Base-by-base conservation (phyloP, 345 rosid species). In the Adansonia digitata region DNA sequence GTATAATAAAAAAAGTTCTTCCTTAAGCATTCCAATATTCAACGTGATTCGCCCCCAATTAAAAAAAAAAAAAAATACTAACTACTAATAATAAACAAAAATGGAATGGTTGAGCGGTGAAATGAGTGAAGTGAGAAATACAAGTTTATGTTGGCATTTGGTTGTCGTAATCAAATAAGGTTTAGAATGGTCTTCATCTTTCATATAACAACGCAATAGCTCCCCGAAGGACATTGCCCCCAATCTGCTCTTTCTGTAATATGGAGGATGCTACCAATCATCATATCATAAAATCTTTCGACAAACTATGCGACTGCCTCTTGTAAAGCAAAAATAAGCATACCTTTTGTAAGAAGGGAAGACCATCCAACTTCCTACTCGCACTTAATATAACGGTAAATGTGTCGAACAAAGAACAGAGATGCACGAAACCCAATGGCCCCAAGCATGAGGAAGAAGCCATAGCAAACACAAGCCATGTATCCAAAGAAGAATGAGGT, bases 381-480 rank as follows among this genome's bases (percentile, higher is more conserved):
- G 22, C 90, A 84, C 84, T 84, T 86, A 71, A 84, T 86, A 5
- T 86, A 86, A 53, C 76, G 77, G 62, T 86, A 83, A 57, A 86
- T 86, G 78, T 84, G 88, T 42, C 88, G 85, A n/a, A 86, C 86
- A 74, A 84, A 83, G 40, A 84, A 72, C 66, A 86, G 55, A 10
- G 88, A 76, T 35, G 90, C 88, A 20, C 80, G 79, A 79, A 86
- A 86, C 26, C 88, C 86, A 1, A 83, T 69, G 1, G 82, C 70
- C 59, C 90, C 86, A 18, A 86, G 86, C 90, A 86, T 79, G 45
- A 86, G 85, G 67, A 86, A 81, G 81, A 86, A 83, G 17, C 85
- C 85, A 29, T 86, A 86, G 79, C 90, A 86, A 42, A 84, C 76
- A 74, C 86, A 86, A 11, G 88, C 88, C 90, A 86, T 84, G 79